A percentile compares a stretch with the other conserved stretches of the same genome.
Conservation (phyloP, 257 asterid genomes). For the Avicennia marina region DNA sequence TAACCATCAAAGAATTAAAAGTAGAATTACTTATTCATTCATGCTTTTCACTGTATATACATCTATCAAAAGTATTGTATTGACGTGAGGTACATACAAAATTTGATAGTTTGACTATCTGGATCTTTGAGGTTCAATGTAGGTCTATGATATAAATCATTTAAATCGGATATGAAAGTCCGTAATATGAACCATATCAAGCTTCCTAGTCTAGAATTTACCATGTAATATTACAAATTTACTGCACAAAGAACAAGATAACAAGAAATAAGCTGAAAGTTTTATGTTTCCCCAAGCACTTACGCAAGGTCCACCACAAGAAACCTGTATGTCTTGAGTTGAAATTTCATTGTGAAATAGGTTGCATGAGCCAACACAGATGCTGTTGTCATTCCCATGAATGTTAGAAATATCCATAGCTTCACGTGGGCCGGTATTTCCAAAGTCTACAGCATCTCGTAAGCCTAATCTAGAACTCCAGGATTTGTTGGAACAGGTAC, state of each 20-base stretch:
- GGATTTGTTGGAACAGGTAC: slow-evolving; percentile 46
- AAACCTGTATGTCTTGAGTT: slow-evolving; percentile 29
- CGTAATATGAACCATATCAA: neutral
- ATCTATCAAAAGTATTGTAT: neutral
- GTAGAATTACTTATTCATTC: neutral
- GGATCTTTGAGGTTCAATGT: neutral
- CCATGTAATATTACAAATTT: slow-evolving; percentile 13
- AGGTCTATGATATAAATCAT: slow-evolving; percentile 3
- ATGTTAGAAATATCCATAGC: slow-evolving; percentile 29
- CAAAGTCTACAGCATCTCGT: slow-evolving; percentile 26
- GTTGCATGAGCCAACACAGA: slow-evolving; percentile 31
- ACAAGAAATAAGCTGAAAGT: no score
- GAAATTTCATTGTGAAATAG: slow-evolving; percentile 25
- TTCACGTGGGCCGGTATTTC: slow-evolving; percentile 33
- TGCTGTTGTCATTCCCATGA: slow-evolving; percentile 31
- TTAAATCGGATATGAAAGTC: neutral
- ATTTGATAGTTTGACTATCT: neutral
- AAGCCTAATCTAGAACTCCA: slow-evolving; percentile 34
- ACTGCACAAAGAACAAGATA: slow-evolving; percentile 2
- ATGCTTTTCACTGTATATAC: no score
- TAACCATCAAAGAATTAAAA: slow-evolving; percentile 10
- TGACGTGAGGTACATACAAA: neutral
- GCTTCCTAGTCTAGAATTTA: slow-evolving; percentile 16
- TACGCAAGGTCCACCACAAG: slow-evolving; percentile 47
- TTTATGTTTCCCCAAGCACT: slow-evolving; percentile 32